Conservation (phyloP, 73 alveolate species). For the Tetrahymena elliotti region DNA sequence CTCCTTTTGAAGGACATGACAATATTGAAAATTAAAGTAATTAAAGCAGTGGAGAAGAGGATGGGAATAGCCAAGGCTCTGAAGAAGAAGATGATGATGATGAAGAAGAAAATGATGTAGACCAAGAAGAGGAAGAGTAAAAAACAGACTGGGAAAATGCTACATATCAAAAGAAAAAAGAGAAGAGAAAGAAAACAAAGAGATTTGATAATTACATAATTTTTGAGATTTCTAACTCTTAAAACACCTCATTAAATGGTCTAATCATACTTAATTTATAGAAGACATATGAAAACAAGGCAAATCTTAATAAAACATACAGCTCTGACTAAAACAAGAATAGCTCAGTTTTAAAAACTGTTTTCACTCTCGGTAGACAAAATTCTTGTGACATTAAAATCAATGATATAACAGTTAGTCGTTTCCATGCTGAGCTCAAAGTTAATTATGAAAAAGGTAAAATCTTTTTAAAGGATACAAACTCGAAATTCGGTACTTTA, state of each 20-base stretch:
- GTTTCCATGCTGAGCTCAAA: background rate
- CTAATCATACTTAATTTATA: background rate
- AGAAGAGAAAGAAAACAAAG: background rate
- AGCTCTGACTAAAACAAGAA: background rate
- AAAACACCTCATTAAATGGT: background rate
- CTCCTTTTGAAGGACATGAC: background rate
- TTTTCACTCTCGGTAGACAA: background rate
- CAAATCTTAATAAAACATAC: background rate
- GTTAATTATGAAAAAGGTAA: background rate
- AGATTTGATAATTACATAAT: background rate
- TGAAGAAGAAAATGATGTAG: background rate
- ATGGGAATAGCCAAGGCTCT: background rate
- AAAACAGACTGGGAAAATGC: background rate
- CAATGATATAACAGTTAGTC: background rate
- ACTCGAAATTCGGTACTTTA: background rate
- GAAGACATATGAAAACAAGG: background rate
- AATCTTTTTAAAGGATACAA: background rate
- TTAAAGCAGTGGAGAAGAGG: background rate
- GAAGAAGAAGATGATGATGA: background rate
- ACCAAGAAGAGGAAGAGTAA: background rate
- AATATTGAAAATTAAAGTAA: background rate
- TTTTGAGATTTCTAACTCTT: background rate
- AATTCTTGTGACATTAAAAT: background rate
- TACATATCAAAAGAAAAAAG: background rate
- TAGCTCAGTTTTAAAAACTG: background rate